These are phyloP conservation scores for Rhodotorula mucilaginosa DNA, from an alignment of 1,284 basidiomycete genomes.

Conservation along the genomic window DNA sequence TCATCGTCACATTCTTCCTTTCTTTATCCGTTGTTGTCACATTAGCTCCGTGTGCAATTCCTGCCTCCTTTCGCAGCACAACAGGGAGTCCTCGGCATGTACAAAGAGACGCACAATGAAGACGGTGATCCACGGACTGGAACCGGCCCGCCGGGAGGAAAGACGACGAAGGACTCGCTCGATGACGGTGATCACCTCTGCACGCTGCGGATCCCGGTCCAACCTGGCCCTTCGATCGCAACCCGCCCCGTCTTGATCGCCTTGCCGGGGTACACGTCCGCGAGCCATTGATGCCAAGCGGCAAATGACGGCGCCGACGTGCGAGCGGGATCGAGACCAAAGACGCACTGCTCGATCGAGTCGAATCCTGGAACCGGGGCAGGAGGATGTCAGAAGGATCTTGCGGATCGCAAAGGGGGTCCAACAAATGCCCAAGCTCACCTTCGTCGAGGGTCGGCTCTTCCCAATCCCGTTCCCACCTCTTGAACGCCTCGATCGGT, in stretches of 20 bases:
- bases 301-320: neutral
- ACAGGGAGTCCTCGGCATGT: too few relatives aligned
- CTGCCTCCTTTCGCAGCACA: neutral
- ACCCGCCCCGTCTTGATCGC: slow-evolving; percentile 7
- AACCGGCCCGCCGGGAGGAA: too few relatives aligned
- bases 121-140: too few relatives aligned
- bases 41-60: neutral
- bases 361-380: slow-evolving; percentile 1
- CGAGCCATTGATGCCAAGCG: slow-evolving; percentile 6
- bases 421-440: neutral
- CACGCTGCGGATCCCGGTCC: too few relatives aligned
- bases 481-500: neutral
- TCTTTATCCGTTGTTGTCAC: too few relatives aligned
- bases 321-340: neutral
- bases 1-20: neutral
- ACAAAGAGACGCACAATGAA: too few relatives aligned
- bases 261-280: slow-evolving; percentile 14
- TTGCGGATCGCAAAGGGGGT: too few relatives aligned
- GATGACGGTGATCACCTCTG: too few relatives aligned
- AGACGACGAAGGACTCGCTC: too few relatives aligned
- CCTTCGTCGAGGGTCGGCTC: slow-evolving; percentile 1
- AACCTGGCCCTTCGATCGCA: neutral
- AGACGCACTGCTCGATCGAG: neutral
- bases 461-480: slow-evolving; percentile 4
- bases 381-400: neutral